A percentile compares a stretch with the other conserved stretches of the same genome.
phyloP scores from a whole-genome alignment of 148 eudicot species.

The Beta vulgaris region DNA sequence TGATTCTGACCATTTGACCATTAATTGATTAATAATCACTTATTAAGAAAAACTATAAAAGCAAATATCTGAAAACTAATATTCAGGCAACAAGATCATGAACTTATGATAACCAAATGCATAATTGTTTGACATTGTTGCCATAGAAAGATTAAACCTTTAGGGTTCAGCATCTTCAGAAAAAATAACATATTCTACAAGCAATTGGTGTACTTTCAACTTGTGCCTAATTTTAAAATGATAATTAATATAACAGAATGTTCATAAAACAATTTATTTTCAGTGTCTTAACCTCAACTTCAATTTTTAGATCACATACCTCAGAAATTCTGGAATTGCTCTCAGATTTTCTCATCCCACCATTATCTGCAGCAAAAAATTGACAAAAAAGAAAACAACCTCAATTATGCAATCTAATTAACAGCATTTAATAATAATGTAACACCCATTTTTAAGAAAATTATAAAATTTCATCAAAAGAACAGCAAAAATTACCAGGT shows the following conservation, averaged over 20 bases:
- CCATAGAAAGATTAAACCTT: conserved; percentile 11
- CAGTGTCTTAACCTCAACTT: neutral
- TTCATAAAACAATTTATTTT: too few relatives aligned
- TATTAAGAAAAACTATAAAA: too few relatives aligned
- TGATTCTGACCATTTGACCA: neutral
- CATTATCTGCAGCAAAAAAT: conserved; percentile 31
- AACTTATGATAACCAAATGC: too few relatives aligned
- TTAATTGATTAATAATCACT: too few relatives aligned
- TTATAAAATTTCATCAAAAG: neutral
- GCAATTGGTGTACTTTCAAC: neutral
- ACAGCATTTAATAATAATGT: neutral
- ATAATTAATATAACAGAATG: too few relatives aligned
- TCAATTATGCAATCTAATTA: neutral
- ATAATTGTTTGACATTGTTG: too few relatives aligned
- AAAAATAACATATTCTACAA: neutral
- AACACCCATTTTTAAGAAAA: neutral
- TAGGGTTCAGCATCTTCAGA: neutral
- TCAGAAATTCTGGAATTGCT: conserved; percentile 34
- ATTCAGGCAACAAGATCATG: too few relatives aligned
- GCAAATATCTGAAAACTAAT: too few relatives aligned
- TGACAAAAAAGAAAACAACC: neutral
- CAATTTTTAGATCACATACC: conserved; percentile 12
- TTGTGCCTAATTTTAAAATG: neutral
- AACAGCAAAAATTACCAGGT: conserved; percentile 30
- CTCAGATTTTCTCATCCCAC: conserved; percentile 37